These are phyloP conservation scores for Pseudoneurospora amorphoporcata DNA, from an alignment of 495 filamentous ascomycete genomes.

Conservation along the genomic window DNA sequence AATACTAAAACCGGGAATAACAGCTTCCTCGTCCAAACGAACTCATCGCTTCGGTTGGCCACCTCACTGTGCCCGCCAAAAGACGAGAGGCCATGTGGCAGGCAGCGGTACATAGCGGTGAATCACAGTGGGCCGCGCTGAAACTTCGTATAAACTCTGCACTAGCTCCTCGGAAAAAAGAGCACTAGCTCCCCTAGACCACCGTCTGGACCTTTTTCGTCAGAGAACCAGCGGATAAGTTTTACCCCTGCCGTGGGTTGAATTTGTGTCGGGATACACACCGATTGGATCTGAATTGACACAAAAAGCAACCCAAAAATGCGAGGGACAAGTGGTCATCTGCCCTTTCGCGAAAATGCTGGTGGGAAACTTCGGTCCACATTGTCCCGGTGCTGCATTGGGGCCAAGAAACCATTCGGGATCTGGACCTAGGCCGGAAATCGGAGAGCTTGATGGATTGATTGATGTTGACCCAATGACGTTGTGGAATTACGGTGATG, in stretches of 20 bases:
- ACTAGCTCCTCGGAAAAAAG: neutral
- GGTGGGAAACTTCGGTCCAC: neutral
- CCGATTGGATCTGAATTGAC: neutral
- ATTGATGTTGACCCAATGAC: neutral
- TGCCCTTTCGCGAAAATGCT: neutral
- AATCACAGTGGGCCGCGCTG: neutral
- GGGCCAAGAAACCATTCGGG: neutral
- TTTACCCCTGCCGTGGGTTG: neutral
- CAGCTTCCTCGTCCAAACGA: neutral
- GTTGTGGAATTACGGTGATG: neutral
- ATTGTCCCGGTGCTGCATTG: neutral
- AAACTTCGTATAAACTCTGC: neutral
- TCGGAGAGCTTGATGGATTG: neutral
- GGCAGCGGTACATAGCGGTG: neutral
- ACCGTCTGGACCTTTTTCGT: neutral
- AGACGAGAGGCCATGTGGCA: neutral
- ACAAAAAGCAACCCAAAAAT: neutral
- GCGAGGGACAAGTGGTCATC: neutral
- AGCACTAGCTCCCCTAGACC: neutral
- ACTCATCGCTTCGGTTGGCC: neutral
- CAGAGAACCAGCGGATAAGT: neutral
- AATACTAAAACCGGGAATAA: neutral
- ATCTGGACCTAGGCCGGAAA: neutral
- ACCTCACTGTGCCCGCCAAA: neutral
- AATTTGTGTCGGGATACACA: neutral